phyloP scores from a whole-genome alignment of 78 protist species.

The Parvularia atlantis region DNA sequence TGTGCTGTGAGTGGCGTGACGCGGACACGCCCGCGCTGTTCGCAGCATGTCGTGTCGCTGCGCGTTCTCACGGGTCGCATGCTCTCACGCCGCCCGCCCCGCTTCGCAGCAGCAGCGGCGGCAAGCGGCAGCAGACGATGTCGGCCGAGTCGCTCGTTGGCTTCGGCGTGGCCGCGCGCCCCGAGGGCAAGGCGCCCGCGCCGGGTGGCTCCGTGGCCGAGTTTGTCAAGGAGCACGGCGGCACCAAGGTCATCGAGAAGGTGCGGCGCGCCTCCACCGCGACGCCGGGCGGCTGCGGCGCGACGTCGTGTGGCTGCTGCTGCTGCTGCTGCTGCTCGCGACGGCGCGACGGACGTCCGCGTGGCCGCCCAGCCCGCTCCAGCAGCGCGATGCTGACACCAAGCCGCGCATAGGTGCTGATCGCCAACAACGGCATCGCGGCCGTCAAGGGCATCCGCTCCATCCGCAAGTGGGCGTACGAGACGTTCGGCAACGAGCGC shows the following conservation, averaged over 20 bases:
- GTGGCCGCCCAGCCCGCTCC: too few species aligned
- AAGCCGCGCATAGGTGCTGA: too few species aligned
- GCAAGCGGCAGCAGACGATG: too few species aligned
- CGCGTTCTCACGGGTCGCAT: too few species aligned
- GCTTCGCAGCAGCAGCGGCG: not conserved
- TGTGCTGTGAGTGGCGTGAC: too few species aligned
- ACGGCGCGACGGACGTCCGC: too few species aligned
- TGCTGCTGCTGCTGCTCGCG: too few species aligned
- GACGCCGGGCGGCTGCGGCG: conserved; percentile 90
- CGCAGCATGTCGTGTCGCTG: not conserved
- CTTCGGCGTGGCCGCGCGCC: not conserved
- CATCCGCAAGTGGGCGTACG: conserved; percentile 82
- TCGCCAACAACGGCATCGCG: conserved; percentile 96
- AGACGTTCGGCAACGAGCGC: conserved; percentile 67
- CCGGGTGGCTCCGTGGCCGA: conserved; percentile 14
- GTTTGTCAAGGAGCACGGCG: conserved; percentile 8
- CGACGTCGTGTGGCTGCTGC: too few species aligned
- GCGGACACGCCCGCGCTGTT: too few species aligned
- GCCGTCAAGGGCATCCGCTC: conserved; percentile 93
- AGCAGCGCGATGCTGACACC: conserved; percentile 19
- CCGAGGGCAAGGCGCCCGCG: not conserved
- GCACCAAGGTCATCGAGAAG: conserved; percentile 1
- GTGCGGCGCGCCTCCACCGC: conserved; percentile 92
- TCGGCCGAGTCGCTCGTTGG: not conserved
- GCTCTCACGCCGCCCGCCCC: too few species aligned